Percentiles rank a stretch among this genome's conserved stretches.
Conservation (phyloP, 257 asterid genomes). For the Galeopsis tetrahit region DNA sequence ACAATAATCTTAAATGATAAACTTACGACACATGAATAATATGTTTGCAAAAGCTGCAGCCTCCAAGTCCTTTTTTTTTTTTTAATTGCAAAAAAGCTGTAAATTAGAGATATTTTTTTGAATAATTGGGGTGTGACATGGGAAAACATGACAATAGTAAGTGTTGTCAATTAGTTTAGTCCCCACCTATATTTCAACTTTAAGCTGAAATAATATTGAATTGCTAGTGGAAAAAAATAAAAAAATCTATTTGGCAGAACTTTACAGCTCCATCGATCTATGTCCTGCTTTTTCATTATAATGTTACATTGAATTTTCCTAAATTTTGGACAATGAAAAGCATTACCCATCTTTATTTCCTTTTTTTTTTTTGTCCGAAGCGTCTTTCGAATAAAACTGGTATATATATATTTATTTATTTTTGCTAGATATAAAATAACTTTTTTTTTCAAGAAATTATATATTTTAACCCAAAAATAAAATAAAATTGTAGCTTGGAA, state of each 20-base stretch:
- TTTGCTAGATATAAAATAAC: too few relatives aligned
- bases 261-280: slow-evolving; percentile 43
- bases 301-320: slow-evolving; percentile 36
- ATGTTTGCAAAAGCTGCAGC: not conserved
- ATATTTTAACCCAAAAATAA: slow-evolving; percentile 18
- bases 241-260: slow-evolving; percentile 20
- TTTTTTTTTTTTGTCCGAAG: too few relatives aligned
- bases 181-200: slow-evolving; percentile 24
- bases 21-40: not conserved
- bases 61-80: not conserved
- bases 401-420: too few relatives aligned
- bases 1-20: not conserved
- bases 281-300: slow-evolving; percentile 33
- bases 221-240: slow-evolving; percentile 16
- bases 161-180: not conserved
- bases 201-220: slow-evolving; percentile 19
- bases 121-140: slow-evolving; percentile 20
- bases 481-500: too few relatives aligned
- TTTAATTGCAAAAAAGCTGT: slow-evolving; percentile 10
- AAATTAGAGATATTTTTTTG: not conserved
- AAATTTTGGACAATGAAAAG: slow-evolving; percentile 24
- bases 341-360: slow-evolving; percentile 25
- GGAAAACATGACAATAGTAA: slow-evolving; percentile 27
- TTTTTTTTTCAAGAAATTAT: too few relatives aligned
- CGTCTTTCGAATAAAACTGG: too few relatives aligned